These are phyloP conservation scores for Trichocladium uniseriatum DNA, from an alignment of 495 filamentous ascomycete genomes.

Conservation along the genomic window DNA sequence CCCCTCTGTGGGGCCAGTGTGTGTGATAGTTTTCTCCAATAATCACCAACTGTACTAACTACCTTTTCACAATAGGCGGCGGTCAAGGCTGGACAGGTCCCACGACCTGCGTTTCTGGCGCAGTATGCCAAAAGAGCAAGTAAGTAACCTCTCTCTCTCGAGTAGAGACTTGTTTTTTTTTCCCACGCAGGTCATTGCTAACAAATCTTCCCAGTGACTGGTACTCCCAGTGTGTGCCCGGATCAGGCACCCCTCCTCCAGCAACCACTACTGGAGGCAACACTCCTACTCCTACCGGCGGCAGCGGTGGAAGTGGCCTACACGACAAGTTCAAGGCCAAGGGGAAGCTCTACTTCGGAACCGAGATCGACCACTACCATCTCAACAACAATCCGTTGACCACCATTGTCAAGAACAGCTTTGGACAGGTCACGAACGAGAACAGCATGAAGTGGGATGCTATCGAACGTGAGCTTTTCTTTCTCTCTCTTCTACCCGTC, in stretches of 20 bases:
- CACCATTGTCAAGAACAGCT: slow-evolving; percentile 46
- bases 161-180: neutral
- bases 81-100: neutral
- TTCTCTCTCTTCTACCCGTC: neutral
- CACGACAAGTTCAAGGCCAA: slow-evolving; percentile 46
- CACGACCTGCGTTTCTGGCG: slow-evolving; percentile 3
- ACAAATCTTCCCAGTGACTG: slow-evolving; percentile 5
- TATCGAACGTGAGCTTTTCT: slow-evolving; percentile 9
- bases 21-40: neutral
- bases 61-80: slow-evolving; percentile 1
- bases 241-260: neutral
- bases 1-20: slow-evolving; percentile 7
- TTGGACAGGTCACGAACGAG: slow-evolving; percentile 54
- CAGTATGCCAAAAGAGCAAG: neutral
- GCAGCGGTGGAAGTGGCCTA: slow-evolving; percentile 24
- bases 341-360: slow-evolving; percentile 53
- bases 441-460: slow-evolving; percentile 57
- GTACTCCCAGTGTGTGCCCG: slow-evolving; percentile 7
- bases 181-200: neutral
- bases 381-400: slow-evolving; percentile 43
- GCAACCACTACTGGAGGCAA: neutral
- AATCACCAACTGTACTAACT: neutral
- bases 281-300: slow-evolving; percentile 1
- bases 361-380: slow-evolving; percentile 43
- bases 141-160: neutral